Evolutionary conservation across 1,284 basidiomycete genomes (phyloP), one percentile per base, ranked within the genome.

Genomic region (Cryptococcus hybrid): DNA sequence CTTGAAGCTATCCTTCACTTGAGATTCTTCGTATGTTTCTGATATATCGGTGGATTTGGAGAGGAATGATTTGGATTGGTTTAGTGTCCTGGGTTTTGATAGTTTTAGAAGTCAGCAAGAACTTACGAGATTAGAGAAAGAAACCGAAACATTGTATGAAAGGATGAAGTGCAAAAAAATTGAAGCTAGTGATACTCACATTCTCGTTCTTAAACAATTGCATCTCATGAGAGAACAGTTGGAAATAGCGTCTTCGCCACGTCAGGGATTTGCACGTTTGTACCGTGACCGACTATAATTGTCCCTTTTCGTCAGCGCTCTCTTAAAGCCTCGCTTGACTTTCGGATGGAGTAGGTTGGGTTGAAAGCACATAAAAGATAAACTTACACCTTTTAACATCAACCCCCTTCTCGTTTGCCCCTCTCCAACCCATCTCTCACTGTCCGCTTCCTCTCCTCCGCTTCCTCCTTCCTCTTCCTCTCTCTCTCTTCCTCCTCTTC

Each of bases 361-460:
- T 30, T 30, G 30, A 13, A n/a, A 12, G 8, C 7, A 34, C 42
- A 7, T 3, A 9, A 46, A 4, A 36, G 15, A 52, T 44, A 4
- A 7, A 70, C 73, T 69, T 52, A 75, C 73, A 9, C 75, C 75
- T n/a, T 63, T 59, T 11, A 76, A 60, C 75, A 76, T 74, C 43
- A 73, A 51, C 30, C 3, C 67, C 65, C 75, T 3, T 61, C 59
- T 2, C 39, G 13, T 50, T 68, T 73, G 3, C 62, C 64, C n/a
- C 50, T 59, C 40, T 38, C 18, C 12, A 73, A 48, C 18, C 50
- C 49, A 7, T 62, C 55, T 30, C 51, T 51, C 1, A 65, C 52
- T 3, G 47, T 53, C 42, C 55, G 40, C 51, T 66, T 67, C 47
- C 60, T 54, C 36, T 45, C 34, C 7, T 30, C 30, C 36, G 34